phyloP scores from a whole-genome alignment of 2,329 filamentous ascomycete genomes.

The Aureobasidium pullulans region DNA sequence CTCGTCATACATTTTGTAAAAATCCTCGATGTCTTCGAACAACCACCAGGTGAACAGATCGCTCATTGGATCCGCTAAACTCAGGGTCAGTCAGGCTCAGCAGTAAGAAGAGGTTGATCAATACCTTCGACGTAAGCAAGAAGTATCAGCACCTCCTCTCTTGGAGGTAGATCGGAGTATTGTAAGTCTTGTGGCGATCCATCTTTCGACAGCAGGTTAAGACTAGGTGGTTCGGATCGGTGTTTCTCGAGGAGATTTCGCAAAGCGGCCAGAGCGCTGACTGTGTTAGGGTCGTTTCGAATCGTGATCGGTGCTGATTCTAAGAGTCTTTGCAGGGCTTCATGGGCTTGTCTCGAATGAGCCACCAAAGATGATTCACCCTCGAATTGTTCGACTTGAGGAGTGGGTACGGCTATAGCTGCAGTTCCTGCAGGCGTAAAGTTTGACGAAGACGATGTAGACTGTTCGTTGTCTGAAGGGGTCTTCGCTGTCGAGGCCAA shows the following conservation, averaged over 20 bases:
- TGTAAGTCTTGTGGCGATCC: background rate
- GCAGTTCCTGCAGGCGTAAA: background rate
- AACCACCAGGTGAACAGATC: slow-evolving; percentile 10
- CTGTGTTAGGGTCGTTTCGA: slow-evolving; percentile 8
- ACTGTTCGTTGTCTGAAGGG: background rate
- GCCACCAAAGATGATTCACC: slow-evolving; percentile 7
- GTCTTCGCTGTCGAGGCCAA: background rate
- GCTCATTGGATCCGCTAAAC: background rate
- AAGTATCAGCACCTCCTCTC: background rate
- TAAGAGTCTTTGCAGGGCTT: background rate
- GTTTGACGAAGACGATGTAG: background rate
- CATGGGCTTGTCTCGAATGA: slow-evolving; percentile 6
- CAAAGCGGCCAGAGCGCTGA: slow-evolving; percentile 1
- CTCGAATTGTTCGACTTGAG: slow-evolving; percentile 8
- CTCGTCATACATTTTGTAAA: background rate
- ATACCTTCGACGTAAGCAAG: slow-evolving; percentile 1
- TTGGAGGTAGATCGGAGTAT: background rate
- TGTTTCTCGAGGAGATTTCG: background rate
- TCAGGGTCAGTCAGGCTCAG: background rate
- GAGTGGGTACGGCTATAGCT: background rate
- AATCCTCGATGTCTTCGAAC: slow-evolving; percentile 3
- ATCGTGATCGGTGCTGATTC: background rate
- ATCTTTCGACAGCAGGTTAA: background rate
- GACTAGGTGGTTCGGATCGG: background rate
- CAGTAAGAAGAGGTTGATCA: background rate